Percentiles rank a stretch among this genome's conserved stretches.
These are phyloP conservation scores for Madurella fahalii DNA, from an alignment of 2,329 filamentous ascomycete genomes.

Conservation along the genomic window DNA sequence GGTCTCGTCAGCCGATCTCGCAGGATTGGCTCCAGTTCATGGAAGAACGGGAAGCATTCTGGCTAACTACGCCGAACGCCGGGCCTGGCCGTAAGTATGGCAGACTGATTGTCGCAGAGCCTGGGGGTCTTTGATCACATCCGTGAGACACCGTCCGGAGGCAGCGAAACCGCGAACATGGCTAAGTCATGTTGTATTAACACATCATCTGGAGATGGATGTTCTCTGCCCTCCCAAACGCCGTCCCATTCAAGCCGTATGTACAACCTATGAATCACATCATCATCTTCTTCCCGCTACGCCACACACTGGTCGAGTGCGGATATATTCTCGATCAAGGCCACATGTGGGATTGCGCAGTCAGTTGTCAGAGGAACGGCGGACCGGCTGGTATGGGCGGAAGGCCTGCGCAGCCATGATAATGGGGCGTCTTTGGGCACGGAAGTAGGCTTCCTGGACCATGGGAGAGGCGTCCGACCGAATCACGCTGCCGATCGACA, in stretches of 20 bases:
- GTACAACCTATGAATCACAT: constrained; percentile 21
- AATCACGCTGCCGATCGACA: constrained; percentile 97
- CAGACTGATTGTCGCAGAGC: not conserved
- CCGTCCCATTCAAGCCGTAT: constrained; percentile 19
- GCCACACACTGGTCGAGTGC: not conserved
- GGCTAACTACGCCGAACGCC: no score
- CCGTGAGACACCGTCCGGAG: not conserved
- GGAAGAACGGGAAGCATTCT: no score
- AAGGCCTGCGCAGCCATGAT: constrained; percentile 50
- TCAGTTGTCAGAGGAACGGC: constrained; percentile 18
- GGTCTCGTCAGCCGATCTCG: no score
- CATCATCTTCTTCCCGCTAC: constrained; percentile 9
- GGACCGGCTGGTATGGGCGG: constrained; percentile 30
- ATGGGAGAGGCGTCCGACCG: constrained; percentile 82
- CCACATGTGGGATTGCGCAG: not conserved
- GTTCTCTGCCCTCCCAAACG: constrained; percentile 13
- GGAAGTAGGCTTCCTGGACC: constrained; percentile 69
- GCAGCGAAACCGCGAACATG: not conserved
- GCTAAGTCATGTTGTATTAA: constrained; percentile 12
- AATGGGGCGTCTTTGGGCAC: constrained; percentile 69
- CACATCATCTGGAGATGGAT: constrained; percentile 9
- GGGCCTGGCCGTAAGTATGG: not conserved
- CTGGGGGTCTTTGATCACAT: not conserved
- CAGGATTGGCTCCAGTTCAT: no score
- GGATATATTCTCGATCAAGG: not conserved